Evolutionary conservation across 192 early-diverging fungal genomes (phyloP).

Genomic region (Coemansia sp.): DNA sequence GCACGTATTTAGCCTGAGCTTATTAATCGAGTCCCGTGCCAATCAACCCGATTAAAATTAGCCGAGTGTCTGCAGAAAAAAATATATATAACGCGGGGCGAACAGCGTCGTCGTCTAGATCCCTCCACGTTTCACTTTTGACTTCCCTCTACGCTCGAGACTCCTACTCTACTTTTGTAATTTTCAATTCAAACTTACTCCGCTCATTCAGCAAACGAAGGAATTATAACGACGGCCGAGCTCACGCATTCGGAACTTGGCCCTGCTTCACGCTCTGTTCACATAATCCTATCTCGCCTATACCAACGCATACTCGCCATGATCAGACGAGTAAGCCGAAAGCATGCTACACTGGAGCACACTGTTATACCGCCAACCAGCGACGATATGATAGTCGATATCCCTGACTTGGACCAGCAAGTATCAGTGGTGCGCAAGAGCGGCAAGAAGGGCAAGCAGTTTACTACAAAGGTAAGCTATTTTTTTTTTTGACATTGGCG

Average conservation of each 20-base stretch:
- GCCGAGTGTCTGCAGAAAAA: background rate
- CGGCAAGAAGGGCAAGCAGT: conserved; percentile 38
- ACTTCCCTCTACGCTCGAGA: background rate
- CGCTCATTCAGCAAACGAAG: background rate
- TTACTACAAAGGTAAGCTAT: conserved; percentile 17
- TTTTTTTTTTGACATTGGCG: background rate
- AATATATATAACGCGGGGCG: background rate
- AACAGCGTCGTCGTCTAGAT: background rate
- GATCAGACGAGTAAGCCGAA: background rate
- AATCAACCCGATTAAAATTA: background rate
- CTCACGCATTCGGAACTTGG: background rate
- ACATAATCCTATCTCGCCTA: background rate
- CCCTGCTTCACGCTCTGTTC: background rate
- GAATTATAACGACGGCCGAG: background rate
- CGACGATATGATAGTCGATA: background rate
- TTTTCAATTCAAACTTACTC: background rate
- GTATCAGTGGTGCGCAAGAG: background rate
- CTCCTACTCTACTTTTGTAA: background rate
- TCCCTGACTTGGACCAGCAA: background rate
- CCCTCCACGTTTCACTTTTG: background rate
- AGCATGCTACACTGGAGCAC: background rate
- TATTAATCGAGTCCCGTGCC: background rate
- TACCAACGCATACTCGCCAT: conserved; percentile 7
- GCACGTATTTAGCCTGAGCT: background rate
- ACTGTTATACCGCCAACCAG: background rate